Conservation (phyloP, 2,329 filamentous ascomycete species). For the Fusarium sp. region DNA sequence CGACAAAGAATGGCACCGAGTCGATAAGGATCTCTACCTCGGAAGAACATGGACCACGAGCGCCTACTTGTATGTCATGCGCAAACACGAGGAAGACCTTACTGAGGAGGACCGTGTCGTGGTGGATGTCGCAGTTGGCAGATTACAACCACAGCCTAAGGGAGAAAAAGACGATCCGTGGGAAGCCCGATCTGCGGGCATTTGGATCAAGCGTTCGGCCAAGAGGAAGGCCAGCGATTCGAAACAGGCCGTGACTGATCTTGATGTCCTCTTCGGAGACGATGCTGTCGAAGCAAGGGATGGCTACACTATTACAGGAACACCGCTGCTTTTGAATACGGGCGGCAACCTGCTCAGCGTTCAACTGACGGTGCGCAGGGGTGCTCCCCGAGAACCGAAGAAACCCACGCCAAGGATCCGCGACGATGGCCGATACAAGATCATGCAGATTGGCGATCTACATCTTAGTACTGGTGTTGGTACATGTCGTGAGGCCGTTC, state of each 20-base stretch:
- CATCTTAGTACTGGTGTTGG: slow-evolving; percentile 94
- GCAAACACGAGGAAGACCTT: slow-evolving; percentile 89
- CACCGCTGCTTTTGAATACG: slow-evolving; percentile 77
- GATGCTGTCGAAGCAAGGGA: slow-evolving; percentile 91
- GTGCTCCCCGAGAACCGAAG: slow-evolving; percentile 71
- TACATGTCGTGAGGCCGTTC: slow-evolving; percentile 86
- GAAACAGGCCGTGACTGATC: slow-evolving; percentile 78
- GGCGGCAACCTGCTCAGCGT: slow-evolving; percentile 73
- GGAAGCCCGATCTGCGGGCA: slow-evolving; percentile 81
- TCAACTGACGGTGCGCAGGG: slow-evolving; percentile 83
- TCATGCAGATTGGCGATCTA: slow-evolving; percentile 94
- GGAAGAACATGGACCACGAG: slow-evolving; percentile 78
- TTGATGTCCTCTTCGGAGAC: slow-evolving; percentile 90
- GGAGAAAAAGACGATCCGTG: slow-evolving; percentile 72
- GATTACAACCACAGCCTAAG: slow-evolving; percentile 71
- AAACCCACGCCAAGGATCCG: slow-evolving; percentile 82
- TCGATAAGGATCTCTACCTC: slow-evolving; percentile 92
- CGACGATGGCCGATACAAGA: slow-evolving; percentile 95
- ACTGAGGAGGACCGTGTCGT: slow-evolving; percentile 80
- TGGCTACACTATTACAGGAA: slow-evolving; percentile 85
- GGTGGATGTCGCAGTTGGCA: slow-evolving; percentile 80
- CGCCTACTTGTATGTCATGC: slow-evolving; percentile 84
- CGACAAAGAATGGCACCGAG: slow-evolving; percentile 80
- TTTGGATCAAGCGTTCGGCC: slow-evolving; percentile 85
- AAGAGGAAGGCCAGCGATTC: slow-evolving; percentile 82